phyloP scores from a whole-genome alignment of 1,139 yeast genomes.

The Protomyces inouyei region DNA sequence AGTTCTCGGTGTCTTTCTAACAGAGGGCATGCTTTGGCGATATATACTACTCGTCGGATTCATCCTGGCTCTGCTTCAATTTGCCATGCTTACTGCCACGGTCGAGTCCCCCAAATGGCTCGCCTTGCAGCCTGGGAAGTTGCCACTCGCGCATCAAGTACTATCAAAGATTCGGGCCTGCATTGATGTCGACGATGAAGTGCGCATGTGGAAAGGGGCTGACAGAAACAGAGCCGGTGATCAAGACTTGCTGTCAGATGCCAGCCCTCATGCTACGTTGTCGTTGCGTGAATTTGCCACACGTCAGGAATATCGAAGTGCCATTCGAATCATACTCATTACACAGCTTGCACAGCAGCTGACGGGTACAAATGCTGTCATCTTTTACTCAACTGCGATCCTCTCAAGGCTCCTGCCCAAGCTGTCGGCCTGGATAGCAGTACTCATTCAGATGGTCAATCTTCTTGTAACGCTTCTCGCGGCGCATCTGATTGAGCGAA shows the following conservation, averaged over 20 bases:
- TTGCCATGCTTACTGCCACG: constrained; percentile 47
- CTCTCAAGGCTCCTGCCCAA: constrained; percentile 8
- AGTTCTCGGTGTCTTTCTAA: constrained; percentile 61
- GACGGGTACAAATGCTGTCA: constrained; percentile 85
- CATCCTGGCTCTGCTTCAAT: constrained; percentile 50
- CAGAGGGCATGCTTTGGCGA: constrained; percentile 68
- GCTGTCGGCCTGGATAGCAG: constrained; percentile 39
- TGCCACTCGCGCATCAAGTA: constrained; percentile 41
- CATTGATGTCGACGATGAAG: constrained; percentile 36
- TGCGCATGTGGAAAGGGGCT: constrained; percentile 20
- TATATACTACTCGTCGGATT: constrained; percentile 57
- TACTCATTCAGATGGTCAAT: constrained; percentile 63
- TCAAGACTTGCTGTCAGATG: constrained; percentile 8
- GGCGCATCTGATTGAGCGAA: constrained; percentile 64
- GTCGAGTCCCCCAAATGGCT: constrained; percentile 88
- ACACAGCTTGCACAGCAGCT: constrained; percentile 84
- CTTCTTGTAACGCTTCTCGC: constrained; percentile 65
- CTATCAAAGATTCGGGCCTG: constrained; percentile 40
- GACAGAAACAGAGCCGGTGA: constrained; percentile 2
- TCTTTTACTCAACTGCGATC: constrained; percentile 51
- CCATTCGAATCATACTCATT: constrained; percentile 63
- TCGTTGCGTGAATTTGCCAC: constrained; percentile 46
- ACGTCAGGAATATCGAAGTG: constrained; percentile 50
- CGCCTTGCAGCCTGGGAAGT: constrained; percentile 37
- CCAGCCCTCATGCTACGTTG: neutral